Conservation (phyloP, 805 yeast species). For the Nematodospora valgi region DNA sequence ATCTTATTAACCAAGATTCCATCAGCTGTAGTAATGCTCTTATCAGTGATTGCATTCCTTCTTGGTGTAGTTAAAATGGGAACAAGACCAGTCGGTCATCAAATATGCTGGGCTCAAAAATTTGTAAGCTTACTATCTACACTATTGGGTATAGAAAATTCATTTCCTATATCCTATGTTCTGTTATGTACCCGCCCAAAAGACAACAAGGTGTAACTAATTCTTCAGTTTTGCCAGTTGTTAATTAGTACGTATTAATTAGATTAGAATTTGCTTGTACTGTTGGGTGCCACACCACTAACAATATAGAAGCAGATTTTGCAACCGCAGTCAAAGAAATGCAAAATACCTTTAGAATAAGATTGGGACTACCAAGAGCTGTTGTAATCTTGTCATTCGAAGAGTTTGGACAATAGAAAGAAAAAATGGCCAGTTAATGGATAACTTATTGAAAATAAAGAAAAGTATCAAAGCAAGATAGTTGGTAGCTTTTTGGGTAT, state of each 20-base stretch:
- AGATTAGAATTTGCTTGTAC: constrained; percentile 34
- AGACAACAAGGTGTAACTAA: constrained; percentile 77
- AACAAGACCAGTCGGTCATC: constrained; percentile 54
- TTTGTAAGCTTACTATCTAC: constrained; percentile 53
- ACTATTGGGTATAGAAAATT: constrained; percentile 74
- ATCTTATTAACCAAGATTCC: constrained; percentile 41
- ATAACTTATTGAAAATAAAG: too few relatives aligned
- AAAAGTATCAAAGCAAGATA: too few relatives aligned
- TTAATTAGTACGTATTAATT: constrained; percentile 57
- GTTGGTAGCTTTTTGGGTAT: too few relatives aligned
- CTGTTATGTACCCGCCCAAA: constrained; percentile 56
- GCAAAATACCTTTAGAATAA: too few relatives aligned
- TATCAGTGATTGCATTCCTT: constrained; percentile 52
- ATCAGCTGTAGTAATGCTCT: constrained; percentile 47
- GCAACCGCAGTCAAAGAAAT: too few relatives aligned
- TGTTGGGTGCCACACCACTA: too few relatives aligned
- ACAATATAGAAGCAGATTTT: too few relatives aligned
- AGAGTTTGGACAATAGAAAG: too few relatives aligned
- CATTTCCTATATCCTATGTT: constrained; percentile 72
- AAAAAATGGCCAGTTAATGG: too few relatives aligned
- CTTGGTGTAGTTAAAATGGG: constrained; percentile 50
- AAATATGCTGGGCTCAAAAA: constrained; percentile 57
- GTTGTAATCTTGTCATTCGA: too few relatives aligned
- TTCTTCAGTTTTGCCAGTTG: constrained; percentile 64
- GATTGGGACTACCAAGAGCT: too few relatives aligned